Evolutionary conservation across 768 basidiomycete species (phyloP).

Genomic region (Antrodiella citrinella): DNA sequence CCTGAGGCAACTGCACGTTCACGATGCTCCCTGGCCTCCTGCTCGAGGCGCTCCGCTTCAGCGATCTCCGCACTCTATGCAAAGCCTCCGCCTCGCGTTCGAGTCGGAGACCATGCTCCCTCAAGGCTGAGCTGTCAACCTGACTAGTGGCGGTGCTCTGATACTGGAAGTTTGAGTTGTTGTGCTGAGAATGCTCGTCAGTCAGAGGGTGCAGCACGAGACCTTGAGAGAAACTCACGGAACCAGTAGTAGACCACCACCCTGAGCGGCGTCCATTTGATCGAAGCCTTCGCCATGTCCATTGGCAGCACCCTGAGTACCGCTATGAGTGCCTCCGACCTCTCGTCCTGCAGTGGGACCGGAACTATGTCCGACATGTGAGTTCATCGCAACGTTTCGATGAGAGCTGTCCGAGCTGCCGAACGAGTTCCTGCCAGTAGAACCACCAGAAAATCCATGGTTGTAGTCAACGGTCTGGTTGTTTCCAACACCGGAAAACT

Average conservation of each 20-base stretch:
- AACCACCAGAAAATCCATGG: not conserved
- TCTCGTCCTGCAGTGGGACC: not conserved
- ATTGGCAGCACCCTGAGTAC: not conserved
- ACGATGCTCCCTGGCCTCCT: conserved; percentile 11
- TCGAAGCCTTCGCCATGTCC: not conserved
- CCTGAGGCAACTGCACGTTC: conserved; percentile 11
- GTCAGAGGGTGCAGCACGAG: not conserved
- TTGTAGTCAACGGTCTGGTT: not conserved
- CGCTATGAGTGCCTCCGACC: not conserved
- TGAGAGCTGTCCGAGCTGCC: not conserved
- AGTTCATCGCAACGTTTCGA: not conserved
- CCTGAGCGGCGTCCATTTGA: not conserved
- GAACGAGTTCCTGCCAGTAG: not conserved
- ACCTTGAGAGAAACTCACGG: not conserved
- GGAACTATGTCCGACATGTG: not conserved
- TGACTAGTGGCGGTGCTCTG: not conserved
- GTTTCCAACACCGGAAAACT: not conserved
- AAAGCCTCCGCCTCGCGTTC: conserved; percentile 9
- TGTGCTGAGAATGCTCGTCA: not conserved
- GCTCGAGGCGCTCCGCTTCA: conserved; percentile 11
- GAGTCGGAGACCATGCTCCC: conserved; percentile 9
- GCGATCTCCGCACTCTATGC: conserved; percentile 10
- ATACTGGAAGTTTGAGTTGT: not conserved
- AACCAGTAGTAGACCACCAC: not conserved
- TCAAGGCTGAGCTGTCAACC: conserved; percentile 7